Evolutionary conservation across 331 rosid species (phyloP), one percentile per base, ranked within the genome.

Genomic region (Acacia pycnantha): DNA sequence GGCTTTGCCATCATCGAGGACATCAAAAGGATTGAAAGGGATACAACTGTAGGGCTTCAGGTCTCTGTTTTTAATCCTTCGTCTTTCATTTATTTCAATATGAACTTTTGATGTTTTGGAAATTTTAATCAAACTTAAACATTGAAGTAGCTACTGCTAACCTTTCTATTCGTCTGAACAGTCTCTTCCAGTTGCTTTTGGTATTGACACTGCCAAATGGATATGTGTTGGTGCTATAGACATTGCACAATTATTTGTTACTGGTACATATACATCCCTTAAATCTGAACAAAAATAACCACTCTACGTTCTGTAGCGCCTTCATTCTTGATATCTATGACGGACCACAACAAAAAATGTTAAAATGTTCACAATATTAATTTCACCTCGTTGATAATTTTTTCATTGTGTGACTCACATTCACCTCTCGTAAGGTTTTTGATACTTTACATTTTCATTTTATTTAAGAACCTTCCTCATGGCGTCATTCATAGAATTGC

Each of bases 161-260:
- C 41, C 43, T 64, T 29, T 64, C 70, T 15, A 14, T 64, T 64
- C 4, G 21, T 29, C 16, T 15, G 70, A 64, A 64, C 70, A 64
- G 41, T 64, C 70, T 29, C 41, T 64, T 64, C 70, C 70, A 64
- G 70, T 64, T 64, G 43, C 70, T 64, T 31, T 64, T 29, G 70
- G 70, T 31, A 7, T 29, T 64, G 70, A 64, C 16, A 6, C n/a
- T 64, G 11, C 70, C 70, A 64, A 64, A 64, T 64, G 70, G 70
- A 64, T 64, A 64, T 64, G 41, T 64, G 41, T 29, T 31, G n/a
- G 41, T 29, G 70, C 70, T 27, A 64, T 31, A 13, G 43, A 64
- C 43, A 64, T 64, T 64, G 43, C 70, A 64, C 41, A 64, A 31
- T 13, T 64, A 64, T 64, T 37, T 64, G 70, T 31, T 29, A 0